These are phyloP conservation scores for Gorgonomyces haynaldii DNA, from an alignment of 192 early-diverging fungal species.

Conservation along the genomic window DNA sequence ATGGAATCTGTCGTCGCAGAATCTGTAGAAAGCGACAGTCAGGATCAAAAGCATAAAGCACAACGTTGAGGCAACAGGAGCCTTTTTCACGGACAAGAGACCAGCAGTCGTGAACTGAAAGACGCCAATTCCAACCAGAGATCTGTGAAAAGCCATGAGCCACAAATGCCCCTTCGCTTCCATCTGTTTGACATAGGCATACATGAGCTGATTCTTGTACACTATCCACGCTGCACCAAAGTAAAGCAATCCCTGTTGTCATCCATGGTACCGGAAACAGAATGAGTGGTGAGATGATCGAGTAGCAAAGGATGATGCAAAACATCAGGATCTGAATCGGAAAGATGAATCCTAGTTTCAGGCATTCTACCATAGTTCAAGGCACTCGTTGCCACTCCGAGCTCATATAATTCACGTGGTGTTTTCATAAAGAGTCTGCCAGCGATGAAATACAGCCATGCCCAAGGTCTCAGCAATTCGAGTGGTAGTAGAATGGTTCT, in stretches of 20 bases:
- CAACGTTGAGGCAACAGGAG: constrained; percentile 5
- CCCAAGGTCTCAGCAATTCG: constrained; percentile 30
- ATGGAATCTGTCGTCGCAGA: no score
- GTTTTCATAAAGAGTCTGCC: constrained; percentile 17
- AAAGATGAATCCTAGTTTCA: constrained; percentile 21
- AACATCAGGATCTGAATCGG: constrained; percentile 36
- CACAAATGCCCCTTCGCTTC: constrained; percentile 35
- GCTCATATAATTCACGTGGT: constrained; percentile 33
- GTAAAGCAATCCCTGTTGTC: constrained; percentile 27
- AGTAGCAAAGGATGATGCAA: constrained; percentile 23
- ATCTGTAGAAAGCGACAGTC: background rate
- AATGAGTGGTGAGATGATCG: constrained; percentile 30
- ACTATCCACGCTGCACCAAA: constrained; percentile 32
- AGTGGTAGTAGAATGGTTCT: constrained; percentile 25
- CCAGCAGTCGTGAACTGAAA: constrained; percentile 29
- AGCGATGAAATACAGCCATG: constrained; percentile 18
- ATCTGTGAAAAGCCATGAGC: constrained; percentile 29
- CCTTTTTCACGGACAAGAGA: constrained; percentile 21
- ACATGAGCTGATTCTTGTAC: constrained; percentile 38
- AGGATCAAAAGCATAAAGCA: background rate
- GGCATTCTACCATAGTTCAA: constrained; percentile 31
- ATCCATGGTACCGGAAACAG: no score
- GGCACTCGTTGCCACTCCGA: constrained; percentile 21
- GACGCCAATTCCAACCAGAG: constrained; percentile 26
- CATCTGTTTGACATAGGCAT: constrained; percentile 42